These are phyloP conservation scores for Vicia villosa DNA, from an alignment of 306 rosid species.

Conservation along the genomic window DNA sequence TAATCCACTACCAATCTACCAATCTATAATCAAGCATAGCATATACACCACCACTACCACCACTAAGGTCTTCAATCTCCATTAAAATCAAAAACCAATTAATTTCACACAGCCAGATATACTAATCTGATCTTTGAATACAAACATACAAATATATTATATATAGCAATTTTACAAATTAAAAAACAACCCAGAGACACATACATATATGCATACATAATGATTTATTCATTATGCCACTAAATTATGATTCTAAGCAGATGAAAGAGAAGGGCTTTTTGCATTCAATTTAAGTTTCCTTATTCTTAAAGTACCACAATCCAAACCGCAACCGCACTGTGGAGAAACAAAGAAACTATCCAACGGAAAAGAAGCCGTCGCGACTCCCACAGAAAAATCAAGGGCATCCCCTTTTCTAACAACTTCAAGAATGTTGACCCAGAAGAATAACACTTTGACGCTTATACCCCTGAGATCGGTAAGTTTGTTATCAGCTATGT, in stretches of 20 bases:
- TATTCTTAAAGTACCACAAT: slow-evolving; percentile 49
- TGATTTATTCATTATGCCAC: background rate
- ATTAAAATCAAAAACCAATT: background rate
- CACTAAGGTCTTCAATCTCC: background rate
- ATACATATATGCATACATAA: background rate
- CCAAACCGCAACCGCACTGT: slow-evolving; percentile 74
- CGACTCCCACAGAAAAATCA: slow-evolving; percentile 74
- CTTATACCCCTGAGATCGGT: slow-evolving; percentile 62
- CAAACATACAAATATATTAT: background rate
- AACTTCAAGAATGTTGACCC: slow-evolving; percentile 82
- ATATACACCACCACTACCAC: background rate
- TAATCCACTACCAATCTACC: background rate
- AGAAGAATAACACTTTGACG: slow-evolving; percentile 74
- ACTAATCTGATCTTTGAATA: background rate
- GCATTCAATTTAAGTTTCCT: slow-evolving; percentile 47
- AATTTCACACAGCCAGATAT: background rate
- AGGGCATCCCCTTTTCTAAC: slow-evolving; percentile 55
- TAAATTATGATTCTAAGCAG: slow-evolving; percentile 6
- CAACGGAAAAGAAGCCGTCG: slow-evolving; percentile 69
- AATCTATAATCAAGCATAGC: background rate
- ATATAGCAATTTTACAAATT: background rate
- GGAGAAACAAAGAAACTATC: slow-evolving; percentile 77
- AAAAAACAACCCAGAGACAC: background rate
- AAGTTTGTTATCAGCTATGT: slow-evolving; percentile 53
- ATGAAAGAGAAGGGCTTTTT: slow-evolving; percentile 54